phyloP scores from a whole-genome alignment of 2,329 filamentous ascomycete genomes.

The Fusarium gaditjirri region DNA sequence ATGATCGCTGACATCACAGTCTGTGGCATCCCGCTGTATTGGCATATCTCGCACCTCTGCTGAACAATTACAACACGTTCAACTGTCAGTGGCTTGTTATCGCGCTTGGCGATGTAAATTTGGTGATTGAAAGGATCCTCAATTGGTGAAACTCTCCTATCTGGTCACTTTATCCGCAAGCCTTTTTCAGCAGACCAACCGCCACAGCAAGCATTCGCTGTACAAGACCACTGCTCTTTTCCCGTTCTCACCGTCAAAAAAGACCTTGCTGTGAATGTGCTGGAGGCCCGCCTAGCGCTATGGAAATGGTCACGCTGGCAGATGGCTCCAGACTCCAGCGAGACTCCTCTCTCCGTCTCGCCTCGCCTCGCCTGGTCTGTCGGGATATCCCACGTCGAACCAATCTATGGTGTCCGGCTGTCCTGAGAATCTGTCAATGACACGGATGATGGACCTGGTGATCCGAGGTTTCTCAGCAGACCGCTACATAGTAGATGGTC shows the following conservation, averaged over 20 bases:
- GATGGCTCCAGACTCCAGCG: slow-evolving; percentile 32
- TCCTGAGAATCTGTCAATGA: slow-evolving; percentile 18
- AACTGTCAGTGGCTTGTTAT: slow-evolving; percentile 2
- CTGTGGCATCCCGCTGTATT: not conserved
- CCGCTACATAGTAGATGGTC: slow-evolving; percentile 21
- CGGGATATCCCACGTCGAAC: slow-evolving; percentile 20
- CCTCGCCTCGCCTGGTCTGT: slow-evolving; percentile 10
- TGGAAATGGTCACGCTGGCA: slow-evolving; percentile 32
- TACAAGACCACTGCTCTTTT: not conserved
- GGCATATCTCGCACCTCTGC: slow-evolving; percentile 9
- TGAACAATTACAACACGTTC: not conserved
- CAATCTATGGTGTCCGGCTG: not conserved
- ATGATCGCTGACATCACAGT: slow-evolving; percentile 43
- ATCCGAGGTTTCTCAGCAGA: slow-evolving; percentile 34
- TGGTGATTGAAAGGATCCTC: slow-evolving; percentile 1
- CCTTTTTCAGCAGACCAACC: slow-evolving; percentile 10
- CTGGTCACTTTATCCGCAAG: slow-evolving; percentile 20
- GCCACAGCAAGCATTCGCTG: slow-evolving; percentile 15
- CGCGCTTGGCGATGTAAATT: slow-evolving; percentile 9
- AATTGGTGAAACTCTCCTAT: slow-evolving; percentile 22
- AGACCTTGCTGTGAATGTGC: slow-evolving; percentile 25
- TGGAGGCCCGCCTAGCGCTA: slow-evolving; percentile 30
- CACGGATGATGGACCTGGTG: slow-evolving; percentile 19
- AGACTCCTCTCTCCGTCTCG: slow-evolving; percentile 28
- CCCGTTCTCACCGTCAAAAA: slow-evolving; percentile 15